A percentile compares a stretch with the other conserved stretches of the same genome.
Evolutionary conservation across 176 grass and related monocot species (phyloP).

Genomic region (Bolboschoenus planiculmis): DNA sequence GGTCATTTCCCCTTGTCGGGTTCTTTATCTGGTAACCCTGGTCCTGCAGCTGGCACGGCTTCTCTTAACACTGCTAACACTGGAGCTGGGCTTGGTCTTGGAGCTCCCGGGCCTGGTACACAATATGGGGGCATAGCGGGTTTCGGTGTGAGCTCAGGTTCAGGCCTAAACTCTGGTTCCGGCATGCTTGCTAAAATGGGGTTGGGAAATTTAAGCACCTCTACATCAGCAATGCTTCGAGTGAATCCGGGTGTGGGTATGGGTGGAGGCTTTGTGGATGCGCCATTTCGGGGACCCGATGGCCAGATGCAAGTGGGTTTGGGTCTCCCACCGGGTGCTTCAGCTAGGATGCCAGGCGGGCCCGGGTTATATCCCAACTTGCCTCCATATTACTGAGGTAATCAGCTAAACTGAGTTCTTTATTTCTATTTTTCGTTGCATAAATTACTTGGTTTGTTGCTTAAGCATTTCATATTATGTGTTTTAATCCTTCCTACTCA

Average conservation of each 20-base stretch:
- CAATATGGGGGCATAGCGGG: conserved; percentile 42
- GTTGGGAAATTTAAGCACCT: conserved; percentile 9
- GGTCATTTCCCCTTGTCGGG: conserved; percentile 39
- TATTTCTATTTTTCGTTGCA: neutral
- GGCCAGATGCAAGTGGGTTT: conserved; percentile 59
- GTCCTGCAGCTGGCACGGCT: conserved; percentile 30
- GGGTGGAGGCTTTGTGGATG: conserved; percentile 24
- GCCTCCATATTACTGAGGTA: conserved; percentile 94
- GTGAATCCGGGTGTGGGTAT: conserved; percentile 59
- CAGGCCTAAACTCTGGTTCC: conserved; percentile 5
- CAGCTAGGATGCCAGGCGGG: conserved; percentile 53
- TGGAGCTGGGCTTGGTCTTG: conserved; percentile 40
- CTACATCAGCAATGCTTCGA: conserved; percentile 36
- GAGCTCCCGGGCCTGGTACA: conserved; percentile 43
- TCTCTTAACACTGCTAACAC: conserved; percentile 43
- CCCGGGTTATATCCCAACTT: conserved; percentile 62
- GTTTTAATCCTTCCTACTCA: neutral
- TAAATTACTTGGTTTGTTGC: neutral
- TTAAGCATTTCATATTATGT: neutral
- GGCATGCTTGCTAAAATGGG: conserved; percentile 21
- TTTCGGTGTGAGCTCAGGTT: conserved; percentile 17
- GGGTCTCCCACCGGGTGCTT: conserved; percentile 45
- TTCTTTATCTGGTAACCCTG: conserved; percentile 44
- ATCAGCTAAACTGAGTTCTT: neutral
- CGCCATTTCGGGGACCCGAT: conserved; percentile 18